phyloP scores from a whole-genome alignment of 2,329 filamentous ascomycete genomes.

The Aspergillus nomiae region DNA sequence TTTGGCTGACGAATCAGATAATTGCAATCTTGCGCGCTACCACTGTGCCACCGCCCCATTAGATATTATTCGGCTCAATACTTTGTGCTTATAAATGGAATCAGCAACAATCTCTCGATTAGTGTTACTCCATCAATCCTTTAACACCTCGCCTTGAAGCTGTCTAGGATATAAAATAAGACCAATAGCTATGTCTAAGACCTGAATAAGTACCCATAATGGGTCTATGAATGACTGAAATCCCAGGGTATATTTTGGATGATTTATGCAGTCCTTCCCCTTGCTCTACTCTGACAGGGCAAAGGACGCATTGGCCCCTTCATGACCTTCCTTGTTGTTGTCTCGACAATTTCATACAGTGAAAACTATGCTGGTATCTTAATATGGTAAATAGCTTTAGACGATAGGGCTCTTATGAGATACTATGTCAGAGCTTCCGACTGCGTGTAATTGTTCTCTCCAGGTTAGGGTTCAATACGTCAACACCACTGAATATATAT shows the following conservation, averaged over 20 bases:
- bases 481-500: too few species aligned
- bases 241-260: not conserved
- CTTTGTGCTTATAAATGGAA: fast-evolving
- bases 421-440: too few species aligned
- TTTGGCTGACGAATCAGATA: not conserved
- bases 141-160: not conserved
- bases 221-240: too few species aligned
- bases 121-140: not conserved
- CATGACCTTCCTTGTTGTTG: not conserved
- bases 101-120: fast-evolving
- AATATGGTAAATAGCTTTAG: too few species aligned
- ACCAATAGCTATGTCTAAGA: not conserved
- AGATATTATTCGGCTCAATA: not conserved
- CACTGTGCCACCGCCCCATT: not conserved
- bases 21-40: not conserved
- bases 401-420: too few species aligned
- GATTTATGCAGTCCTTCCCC: not conserved
- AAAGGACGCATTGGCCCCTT: not conserved
- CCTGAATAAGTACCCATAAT: too few species aligned
- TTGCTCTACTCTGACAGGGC: not conserved
- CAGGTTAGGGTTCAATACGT: too few species aligned
- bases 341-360: not conserved
- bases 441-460: too few species aligned
- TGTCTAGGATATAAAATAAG: not conserved
- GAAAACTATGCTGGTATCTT: too few species aligned